phyloP scores from a whole-genome alignment of 2,329 filamentous ascomycete species.

The Triangularia verruculosa region DNA sequence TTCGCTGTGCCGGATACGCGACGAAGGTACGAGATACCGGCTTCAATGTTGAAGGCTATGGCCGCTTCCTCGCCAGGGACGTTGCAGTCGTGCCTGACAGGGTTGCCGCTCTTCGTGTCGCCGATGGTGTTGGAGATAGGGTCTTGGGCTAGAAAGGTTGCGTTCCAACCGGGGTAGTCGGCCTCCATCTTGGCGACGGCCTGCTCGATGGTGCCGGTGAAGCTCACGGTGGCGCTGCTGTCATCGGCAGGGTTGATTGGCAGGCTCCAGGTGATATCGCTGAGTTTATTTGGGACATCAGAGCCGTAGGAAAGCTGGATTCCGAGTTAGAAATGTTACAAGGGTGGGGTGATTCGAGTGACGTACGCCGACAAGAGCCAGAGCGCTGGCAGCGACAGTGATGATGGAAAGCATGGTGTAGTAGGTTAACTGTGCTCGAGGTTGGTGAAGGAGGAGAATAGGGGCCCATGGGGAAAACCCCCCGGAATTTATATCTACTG shows the following conservation, averaged over 20 bases:
- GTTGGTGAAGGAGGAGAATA: too few species aligned
- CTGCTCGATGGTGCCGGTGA: neutral
- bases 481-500: too few species aligned
- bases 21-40: slow-evolving; percentile 21
- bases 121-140: neutral
- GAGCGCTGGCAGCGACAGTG: neutral
- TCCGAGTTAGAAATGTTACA: neutral
- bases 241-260: neutral
- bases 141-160: neutral
- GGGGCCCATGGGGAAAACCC: too few species aligned
- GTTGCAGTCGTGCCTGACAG: neutral
- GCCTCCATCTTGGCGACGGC: neutral
- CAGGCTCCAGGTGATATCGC: neutral
- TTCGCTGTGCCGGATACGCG: slow-evolving; percentile 16
- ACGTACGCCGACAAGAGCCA: neutral
- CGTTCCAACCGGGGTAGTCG: neutral
- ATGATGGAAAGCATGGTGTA: neutral
- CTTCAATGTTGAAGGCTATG: neutral
- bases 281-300: neutral
- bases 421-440: neutral
- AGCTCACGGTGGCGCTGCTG: neutral
- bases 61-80: neutral
- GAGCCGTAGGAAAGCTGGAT: neutral
- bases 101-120: neutral
- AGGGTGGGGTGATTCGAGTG: too few species aligned